Evolutionary conservation across 208 protist species (phyloP).

Genomic region (Leishmania turanica): DNA sequence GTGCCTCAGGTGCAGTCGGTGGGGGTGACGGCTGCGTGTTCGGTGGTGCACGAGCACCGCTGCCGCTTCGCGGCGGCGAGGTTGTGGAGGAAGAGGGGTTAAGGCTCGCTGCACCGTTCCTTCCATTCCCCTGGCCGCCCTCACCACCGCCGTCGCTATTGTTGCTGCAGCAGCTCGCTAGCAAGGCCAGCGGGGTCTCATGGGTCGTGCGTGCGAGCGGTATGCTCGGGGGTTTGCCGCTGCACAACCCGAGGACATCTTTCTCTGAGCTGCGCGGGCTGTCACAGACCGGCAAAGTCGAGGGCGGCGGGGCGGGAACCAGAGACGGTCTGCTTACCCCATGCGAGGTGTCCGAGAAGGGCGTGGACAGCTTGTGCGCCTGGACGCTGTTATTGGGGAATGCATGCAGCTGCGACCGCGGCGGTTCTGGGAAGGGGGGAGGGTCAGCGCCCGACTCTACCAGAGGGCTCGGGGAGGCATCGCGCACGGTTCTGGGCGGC

Average conservation of each 20-base stretch:
- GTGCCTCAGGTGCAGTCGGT: not conserved
- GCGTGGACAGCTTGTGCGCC: conserved; percentile 3
- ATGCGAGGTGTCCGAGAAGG: conserved; percentile 8
- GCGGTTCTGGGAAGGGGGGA: not conserved
- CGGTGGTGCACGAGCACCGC: not conserved
- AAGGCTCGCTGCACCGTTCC: no score
- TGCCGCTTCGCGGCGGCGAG: not conserved
- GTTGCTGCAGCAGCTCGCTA: not conserved
- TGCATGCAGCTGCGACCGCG: not conserved
- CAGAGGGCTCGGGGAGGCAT: conserved; percentile 8
- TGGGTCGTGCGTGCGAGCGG: conserved; percentile 1
- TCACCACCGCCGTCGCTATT: conserved; percentile 7
- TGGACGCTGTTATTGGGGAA: conserved; percentile 11
- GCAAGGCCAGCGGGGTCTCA: conserved; percentile 16
- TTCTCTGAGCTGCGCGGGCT: conserved; percentile 5
- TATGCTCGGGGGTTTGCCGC: not conserved
- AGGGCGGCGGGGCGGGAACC: conserved; percentile 10
- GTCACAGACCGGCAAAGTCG: conserved; percentile 8
- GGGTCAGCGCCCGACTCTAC: not conserved
- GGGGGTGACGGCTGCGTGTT: not conserved
- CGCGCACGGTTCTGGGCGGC: conserved; percentile 18
- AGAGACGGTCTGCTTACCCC: not conserved
- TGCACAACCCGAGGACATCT: not conserved
- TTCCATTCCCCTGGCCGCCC: not conserved
- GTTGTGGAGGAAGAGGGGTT: not conserved